These are phyloP conservation scores for Asterionellopsis glacialis DNA, from an alignment of 108 stramenopile genomes.

Conservation along the genomic window DNA sequence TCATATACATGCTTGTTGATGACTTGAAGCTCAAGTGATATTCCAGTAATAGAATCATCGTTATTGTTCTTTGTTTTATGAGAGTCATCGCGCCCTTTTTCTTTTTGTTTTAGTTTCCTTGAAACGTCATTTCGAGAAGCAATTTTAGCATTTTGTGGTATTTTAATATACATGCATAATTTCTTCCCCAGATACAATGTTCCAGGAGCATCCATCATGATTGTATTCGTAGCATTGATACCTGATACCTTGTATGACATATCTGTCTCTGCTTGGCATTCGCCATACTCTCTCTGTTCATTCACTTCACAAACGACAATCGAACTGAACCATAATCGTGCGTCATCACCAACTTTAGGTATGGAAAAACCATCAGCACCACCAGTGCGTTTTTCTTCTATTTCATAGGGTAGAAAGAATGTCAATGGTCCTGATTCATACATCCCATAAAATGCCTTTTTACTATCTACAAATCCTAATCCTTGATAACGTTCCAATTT, in stretches of 20 bases:
- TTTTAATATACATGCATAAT: constrained; percentile 63
- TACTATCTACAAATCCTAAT: constrained; percentile 84
- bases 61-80: too few relatives aligned
- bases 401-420: constrained; percentile 72
- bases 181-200: constrained; percentile 69
- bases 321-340: constrained; percentile 57
- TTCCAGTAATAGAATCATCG: neutral
- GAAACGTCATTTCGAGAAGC: constrained; percentile 6
- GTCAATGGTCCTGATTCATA: constrained; percentile 62
- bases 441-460: constrained; percentile 80
- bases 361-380: neutral
- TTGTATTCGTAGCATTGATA: constrained; percentile 11
- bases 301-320: constrained; percentile 83
- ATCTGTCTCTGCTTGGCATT: constrained; percentile 68
- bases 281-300: constrained; percentile 63
- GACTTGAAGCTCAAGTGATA: too few relatives aligned
- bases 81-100: too few relatives aligned
- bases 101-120: too few relatives aligned
- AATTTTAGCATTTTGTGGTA: constrained; percentile 55
- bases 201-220: constrained; percentile 51
- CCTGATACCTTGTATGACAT: constrained; percentile 57
- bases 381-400: constrained; percentile 4
- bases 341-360: constrained; percentile 23
- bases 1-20: constrained; percentile 3
- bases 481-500: constrained; percentile 74